A percentile compares a stretch with the other conserved stretches of the same genome.
These are phyloP conservation scores for Paracoccidioides lutzii DNA, from an alignment of 2,329 filamentous ascomycete species.

Conservation along the genomic window DNA sequence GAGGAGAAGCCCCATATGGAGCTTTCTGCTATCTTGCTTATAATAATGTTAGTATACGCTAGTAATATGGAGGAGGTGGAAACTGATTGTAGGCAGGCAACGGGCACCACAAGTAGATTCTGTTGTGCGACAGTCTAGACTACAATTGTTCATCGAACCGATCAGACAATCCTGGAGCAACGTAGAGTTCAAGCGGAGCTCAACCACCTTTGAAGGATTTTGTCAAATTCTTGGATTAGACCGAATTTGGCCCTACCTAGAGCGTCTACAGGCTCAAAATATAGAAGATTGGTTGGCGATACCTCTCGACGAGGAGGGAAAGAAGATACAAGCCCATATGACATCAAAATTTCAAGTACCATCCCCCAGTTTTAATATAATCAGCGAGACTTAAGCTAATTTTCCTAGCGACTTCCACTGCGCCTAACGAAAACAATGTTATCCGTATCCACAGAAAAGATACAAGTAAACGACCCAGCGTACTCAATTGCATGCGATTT, in stretches of 20 bases:
- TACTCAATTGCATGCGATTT: conserved; percentile 65
- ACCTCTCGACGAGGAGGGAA: conserved; percentile 64
- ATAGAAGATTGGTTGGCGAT: conserved; percentile 72
- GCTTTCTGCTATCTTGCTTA: conserved; percentile 82
- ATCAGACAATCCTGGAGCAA: conserved; percentile 71
- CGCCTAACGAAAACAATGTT: conserved; percentile 82
- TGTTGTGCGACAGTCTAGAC: conserved; percentile 54
- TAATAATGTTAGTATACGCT: conserved; percentile 54
- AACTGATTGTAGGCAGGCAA: conserved; percentile 43
- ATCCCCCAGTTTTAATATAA: conserved; percentile 1
- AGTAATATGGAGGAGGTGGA: background rate
- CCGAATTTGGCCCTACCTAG: conserved; percentile 68
- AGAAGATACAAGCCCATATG: conserved; percentile 64
- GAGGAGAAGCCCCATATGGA: conserved; percentile 78
- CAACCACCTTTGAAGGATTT: conserved; percentile 67
- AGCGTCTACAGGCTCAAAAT: conserved; percentile 57
- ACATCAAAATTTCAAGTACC: conserved; percentile 57
- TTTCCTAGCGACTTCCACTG: conserved; percentile 54
- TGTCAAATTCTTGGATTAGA: conserved; percentile 67
- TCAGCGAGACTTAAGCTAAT: background rate
- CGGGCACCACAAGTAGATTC: conserved; percentile 64
- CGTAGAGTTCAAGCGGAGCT: conserved; percentile 50
- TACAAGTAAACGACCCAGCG: conserved; percentile 58
- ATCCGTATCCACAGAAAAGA: conserved; percentile 80
- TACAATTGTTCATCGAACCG: conserved; percentile 68